Percentiles rank a stretch among this genome's conserved stretches.
Evolutionary conservation across 2,329 filamentous ascomycete genomes (phyloP).

Genomic region (Alternaria alternata): DNA sequence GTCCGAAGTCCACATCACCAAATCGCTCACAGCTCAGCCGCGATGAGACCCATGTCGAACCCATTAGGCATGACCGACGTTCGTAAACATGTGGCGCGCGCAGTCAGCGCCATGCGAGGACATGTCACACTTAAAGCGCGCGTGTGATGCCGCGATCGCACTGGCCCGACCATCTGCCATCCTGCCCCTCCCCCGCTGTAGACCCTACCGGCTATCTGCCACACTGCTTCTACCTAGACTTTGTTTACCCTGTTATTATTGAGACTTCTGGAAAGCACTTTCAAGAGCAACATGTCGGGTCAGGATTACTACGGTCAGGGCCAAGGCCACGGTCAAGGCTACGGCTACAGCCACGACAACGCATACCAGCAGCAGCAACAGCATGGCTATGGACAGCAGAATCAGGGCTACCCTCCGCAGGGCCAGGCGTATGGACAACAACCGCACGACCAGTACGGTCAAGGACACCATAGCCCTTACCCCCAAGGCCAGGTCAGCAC

Average conservation of each 20-base stretch:
- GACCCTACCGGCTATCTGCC: slow-evolving; percentile 20
- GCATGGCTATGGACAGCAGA: slow-evolving; percentile 35
- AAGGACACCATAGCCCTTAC: slow-evolving; percentile 20
- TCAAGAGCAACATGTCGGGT: slow-evolving; percentile 27
- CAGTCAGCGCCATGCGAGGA: slow-evolving; percentile 23
- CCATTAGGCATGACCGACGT: slow-evolving; percentile 19
- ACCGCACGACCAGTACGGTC: slow-evolving; percentile 39
- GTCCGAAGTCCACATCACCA: slow-evolving; percentile 15
- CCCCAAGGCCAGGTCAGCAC: slow-evolving; percentile 32
- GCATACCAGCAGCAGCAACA: slow-evolving; percentile 32
- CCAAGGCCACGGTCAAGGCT: slow-evolving; percentile 24
- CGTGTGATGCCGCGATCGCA: slow-evolving; percentile 33
- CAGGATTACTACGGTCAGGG: slow-evolving; percentile 48
- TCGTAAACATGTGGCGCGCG: slow-evolving; percentile 23
- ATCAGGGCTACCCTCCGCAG: slow-evolving; percentile 30
- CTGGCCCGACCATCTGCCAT: slow-evolving; percentile 20
- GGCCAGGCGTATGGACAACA: slow-evolving; percentile 38
- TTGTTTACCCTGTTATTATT: not conserved
- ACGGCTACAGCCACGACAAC: slow-evolving; percentile 36
- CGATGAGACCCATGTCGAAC: slow-evolving; percentile 21
- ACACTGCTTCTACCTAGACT: slow-evolving; percentile 11
- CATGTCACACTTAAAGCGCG: slow-evolving; percentile 29
- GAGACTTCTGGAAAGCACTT: not conserved
- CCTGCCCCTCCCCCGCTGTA: slow-evolving; percentile 33
- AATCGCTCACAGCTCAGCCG: slow-evolving; percentile 30